These are phyloP conservation scores for Skeletonema costatum DNA, from an alignment of 108 stramenopile species.

Conservation along the genomic window DNA sequence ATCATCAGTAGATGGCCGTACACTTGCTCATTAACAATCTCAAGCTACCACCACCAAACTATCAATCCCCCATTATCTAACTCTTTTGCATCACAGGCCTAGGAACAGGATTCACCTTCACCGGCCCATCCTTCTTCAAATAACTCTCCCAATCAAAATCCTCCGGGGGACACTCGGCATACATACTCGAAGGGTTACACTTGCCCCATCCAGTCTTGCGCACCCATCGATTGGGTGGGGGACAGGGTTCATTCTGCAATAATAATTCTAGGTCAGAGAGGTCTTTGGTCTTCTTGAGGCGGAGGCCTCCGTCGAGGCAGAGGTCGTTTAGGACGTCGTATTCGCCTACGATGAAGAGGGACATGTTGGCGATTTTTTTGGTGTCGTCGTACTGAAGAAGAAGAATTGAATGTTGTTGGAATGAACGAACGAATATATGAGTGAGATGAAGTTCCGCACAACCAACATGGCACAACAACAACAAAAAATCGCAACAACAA, in stretches of 20 bases:
- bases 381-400: slow-evolving; percentile 40
- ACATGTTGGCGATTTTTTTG: slow-evolving; percentile 70
- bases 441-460: background rate
- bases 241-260: slow-evolving; percentile 44
- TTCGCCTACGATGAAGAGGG: slow-evolving; percentile 77
- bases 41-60: no score
- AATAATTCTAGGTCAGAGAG: slow-evolving; percentile 51
- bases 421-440: background rate
- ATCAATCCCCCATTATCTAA: background rate
- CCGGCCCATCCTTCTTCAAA: background rate
- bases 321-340: slow-evolving; percentile 89
- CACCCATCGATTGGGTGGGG: slow-evolving; percentile 47
- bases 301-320: slow-evolving; percentile 82
- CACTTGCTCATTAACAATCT: no score
- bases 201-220: slow-evolving; percentile 41
- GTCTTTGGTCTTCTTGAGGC: slow-evolving; percentile 62
- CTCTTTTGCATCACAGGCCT: slow-evolving; percentile 1
- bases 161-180: slow-evolving; percentile 37
- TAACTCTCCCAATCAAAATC: slow-evolving; percentile 37
- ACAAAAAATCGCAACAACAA: background rate
- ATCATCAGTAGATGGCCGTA: background rate
- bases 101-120: background rate
- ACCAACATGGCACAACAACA: background rate
- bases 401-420: background rate
- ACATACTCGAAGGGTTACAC: slow-evolving; percentile 42